Evolutionary conservation across 2,329 filamentous ascomycete species (phyloP), one percentile per base, ranked within the genome.

Genomic region (Fusarium penzigii): DNA sequence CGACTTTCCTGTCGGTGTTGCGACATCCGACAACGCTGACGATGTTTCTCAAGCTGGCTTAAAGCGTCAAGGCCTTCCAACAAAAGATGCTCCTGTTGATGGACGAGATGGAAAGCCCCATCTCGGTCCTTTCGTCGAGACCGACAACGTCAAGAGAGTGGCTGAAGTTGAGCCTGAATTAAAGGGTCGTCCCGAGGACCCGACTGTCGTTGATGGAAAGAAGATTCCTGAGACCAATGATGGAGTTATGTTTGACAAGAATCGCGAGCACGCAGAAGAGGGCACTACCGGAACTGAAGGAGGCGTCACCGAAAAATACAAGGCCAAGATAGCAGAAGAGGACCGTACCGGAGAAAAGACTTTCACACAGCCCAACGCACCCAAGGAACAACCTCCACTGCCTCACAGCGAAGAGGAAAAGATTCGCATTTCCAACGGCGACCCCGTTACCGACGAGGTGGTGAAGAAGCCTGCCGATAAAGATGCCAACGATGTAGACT

Each of bases 101-200:
- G 92, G 92, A 42, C 88, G 89, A 64, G 94, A 97, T 74, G 94
- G 94, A 44, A 94, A 92, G 75, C 94, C 94, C 43, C 93, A 97
- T 68, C 84, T 87, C 17, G 94, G 94, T 2, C 94, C 94, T 6
- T 87, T 84, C 66, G 85, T 92, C 51, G 84, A 86, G 56, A 81
- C 78, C 14, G 72, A 58, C 25, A 58, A 67, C 6, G 53, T 49
- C 36, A 62, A 56, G 48, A 48, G 47, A 34, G 29, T 17, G 64
- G 68, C 44, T 70, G 72, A 49, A 20, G 39, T 46, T 42, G 52
- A 40, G 17, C 75, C 79, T 2, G 61, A 71, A 7, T 67, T 81
- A 20, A 78, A 80, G 62, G 78, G 79, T 52, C 74, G 77, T n/a
- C 76, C 78, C 1, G 64, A 68, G 36, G 80, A 84, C 53, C 75